These are phyloP conservation scores for Solanum clarkiae DNA, from an alignment of 257 asterid genomes.

Conservation along the genomic window DNA sequence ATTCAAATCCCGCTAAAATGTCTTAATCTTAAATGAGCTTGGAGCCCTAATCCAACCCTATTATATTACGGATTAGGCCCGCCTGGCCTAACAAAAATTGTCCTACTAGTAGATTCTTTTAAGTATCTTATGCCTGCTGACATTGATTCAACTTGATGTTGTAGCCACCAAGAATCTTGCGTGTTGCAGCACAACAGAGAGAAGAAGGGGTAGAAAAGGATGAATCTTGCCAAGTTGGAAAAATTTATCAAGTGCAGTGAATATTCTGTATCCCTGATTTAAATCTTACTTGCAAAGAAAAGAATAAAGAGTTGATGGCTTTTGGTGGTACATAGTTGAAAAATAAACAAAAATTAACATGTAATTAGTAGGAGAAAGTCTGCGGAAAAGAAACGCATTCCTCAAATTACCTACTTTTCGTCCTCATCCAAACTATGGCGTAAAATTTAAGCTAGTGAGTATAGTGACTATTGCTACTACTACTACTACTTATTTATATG, in stretches of 20 bases:
- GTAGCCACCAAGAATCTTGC: background rate
- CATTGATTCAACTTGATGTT: background rate
- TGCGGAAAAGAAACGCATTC: constrained; percentile 11
- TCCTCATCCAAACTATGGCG: constrained; percentile 11
- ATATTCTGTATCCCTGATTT: background rate
- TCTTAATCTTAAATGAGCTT: no score
- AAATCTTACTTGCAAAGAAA: background rate
- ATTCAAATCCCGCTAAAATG: no score
- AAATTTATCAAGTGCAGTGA: background rate
- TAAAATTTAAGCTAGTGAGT: constrained; percentile 8
- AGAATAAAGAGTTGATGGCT: background rate
- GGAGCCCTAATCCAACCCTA: no score
- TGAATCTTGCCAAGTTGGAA: background rate
- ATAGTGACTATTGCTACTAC: background rate
- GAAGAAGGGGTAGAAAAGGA: background rate
- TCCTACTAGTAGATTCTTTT: background rate
- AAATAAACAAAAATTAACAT: background rate
- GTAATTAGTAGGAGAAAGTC: background rate
- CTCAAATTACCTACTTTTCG: background rate
- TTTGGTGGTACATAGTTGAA: background rate
- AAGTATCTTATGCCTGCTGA: background rate
- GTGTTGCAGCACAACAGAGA: background rate
- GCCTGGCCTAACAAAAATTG: no score
- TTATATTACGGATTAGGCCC: no score
- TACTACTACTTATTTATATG: background rate